Evolutionary conservation across 2,329 filamentous ascomycete genomes (phyloP).

Genomic region (Aspergillus sp.): DNA sequence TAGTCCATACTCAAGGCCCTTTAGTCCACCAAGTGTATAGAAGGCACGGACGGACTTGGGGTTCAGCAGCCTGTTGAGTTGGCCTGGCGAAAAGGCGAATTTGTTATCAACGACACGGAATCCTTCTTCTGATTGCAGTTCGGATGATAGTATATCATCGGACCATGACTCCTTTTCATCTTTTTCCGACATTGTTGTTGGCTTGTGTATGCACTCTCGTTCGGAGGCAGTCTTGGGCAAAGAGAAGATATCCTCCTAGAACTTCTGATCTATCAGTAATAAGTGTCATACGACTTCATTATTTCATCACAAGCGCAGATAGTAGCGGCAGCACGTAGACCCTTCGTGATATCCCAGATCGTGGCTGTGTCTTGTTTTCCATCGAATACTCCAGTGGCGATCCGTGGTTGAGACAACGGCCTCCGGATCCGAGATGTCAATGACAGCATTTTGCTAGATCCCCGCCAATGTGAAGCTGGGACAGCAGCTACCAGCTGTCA

Average conservation of each 20-base stretch:
- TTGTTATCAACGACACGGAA: conserved; percentile 76
- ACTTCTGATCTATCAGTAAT: not conserved
- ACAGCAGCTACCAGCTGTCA: not conserved
- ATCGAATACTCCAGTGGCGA: not conserved
- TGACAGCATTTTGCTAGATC: not conserved
- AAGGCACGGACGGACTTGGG: conserved; percentile 85
- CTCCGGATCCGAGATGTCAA: not conserved
- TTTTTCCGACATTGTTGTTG: conserved; percentile 1
- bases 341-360: not conserved
- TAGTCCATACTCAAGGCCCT: conserved; percentile 78
- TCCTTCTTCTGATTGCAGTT: conserved; percentile 72
- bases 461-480: not conserved
- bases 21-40: conserved; percentile 75
- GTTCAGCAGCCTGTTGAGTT: conserved; percentile 83
- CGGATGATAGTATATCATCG: conserved; percentile 67
- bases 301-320: no score
- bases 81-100: conserved; percentile 78
- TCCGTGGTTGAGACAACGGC: not conserved
- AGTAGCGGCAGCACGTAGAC: no score
- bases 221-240: not conserved
- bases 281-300: not conserved
- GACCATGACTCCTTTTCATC: conserved; percentile 2
- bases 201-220: no score
- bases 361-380: conserved; percentile 1
- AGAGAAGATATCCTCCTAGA: not conserved